Conservation (phyloP, 2,329 filamentous ascomycete genomes). For the Nothophoma quercina region DNA sequence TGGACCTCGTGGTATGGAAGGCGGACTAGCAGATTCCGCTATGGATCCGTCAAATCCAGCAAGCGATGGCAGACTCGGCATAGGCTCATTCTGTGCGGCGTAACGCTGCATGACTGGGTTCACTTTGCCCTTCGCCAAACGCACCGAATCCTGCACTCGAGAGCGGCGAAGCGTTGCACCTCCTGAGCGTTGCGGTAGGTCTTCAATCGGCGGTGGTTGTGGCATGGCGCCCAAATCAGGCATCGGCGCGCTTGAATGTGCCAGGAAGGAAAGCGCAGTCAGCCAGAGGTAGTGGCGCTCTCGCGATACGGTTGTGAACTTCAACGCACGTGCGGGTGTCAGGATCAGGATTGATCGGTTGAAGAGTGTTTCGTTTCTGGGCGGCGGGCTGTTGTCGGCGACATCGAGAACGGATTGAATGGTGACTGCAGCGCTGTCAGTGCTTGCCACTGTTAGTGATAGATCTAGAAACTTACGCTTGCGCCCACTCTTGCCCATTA, state of each 20-base stretch:
- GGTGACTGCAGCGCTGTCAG: slow-evolving; percentile 65
- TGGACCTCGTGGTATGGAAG: slow-evolving; percentile 73
- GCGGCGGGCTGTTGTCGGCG: slow-evolving; percentile 87
- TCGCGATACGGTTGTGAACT: slow-evolving; percentile 84
- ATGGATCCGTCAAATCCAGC: slow-evolving; percentile 53
- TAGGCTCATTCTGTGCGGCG: slow-evolving; percentile 35
- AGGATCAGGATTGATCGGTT: slow-evolving; percentile 94
- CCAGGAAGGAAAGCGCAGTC: slow-evolving; percentile 91
- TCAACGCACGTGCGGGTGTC: slow-evolving; percentile 90
- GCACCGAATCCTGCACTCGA: slow-evolving; percentile 85
- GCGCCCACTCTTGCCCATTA: slow-evolving; percentile 92
- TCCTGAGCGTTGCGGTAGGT: slow-evolving; percentile 45
- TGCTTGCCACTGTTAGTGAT: background rate
- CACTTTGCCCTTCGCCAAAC: slow-evolving; percentile 78
- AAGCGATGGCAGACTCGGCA: slow-evolving; percentile 41
- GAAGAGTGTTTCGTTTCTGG: slow-evolving; percentile 76
- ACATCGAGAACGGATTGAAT: slow-evolving; percentile 98
- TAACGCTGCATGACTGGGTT: slow-evolving; percentile 48
- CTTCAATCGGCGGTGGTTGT: slow-evolving; percentile 47
- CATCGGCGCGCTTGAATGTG: slow-evolving; percentile 83
- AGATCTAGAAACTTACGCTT: slow-evolving; percentile 72
- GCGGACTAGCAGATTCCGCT: slow-evolving; percentile 72
- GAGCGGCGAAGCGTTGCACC: slow-evolving; percentile 57
- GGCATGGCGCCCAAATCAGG: slow-evolving; percentile 69
- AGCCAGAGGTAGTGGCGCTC: slow-evolving; percentile 96